Evolutionary conservation across 2,329 filamentous ascomycete genomes (phyloP), one percentile per base, ranked within the genome.

Genomic region (Gremmenia infestans): DNA sequence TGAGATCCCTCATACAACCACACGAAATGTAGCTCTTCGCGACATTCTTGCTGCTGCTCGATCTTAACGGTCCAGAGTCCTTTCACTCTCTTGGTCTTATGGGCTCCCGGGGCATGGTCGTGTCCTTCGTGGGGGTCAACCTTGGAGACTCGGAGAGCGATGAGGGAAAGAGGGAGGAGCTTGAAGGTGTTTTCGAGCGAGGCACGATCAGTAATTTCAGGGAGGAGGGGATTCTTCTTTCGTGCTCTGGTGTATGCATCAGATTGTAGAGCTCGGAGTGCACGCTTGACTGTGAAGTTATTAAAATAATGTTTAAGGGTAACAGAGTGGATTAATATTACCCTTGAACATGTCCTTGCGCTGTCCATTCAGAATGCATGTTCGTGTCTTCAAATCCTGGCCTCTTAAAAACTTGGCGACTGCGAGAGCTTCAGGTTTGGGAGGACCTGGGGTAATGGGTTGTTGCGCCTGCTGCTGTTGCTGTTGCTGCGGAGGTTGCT

Each of bases 331-430:
- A 43, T 15, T 45, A n/a, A 48, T 14, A 70, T 50, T 78, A 93
- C 91, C 91, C 80, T 87, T 88, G 74, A 99, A 97, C 89, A 99
- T 95, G 63, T 99, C 93, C 76, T 96, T 97, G 68, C 94, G 84
- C 79, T 97, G 92, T 67, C 94, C 94, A 63, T 97, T 92, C 63
- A 97, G 82, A 62, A 99, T 95, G 71, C 89, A 93, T 17, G 92
- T 97, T 61, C 94, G 81, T 17, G 83, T 81, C 81, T 99, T 99
- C 62, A 99, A 76, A 57, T 94, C 83, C 74, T 97, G 92, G 56
- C 81, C 73, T 64, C 86, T 85, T 57, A 99, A 76, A 74, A 96
- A 99, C 68, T 90, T 87, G 63, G 94, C 95, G 53, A 99, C 81
- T 8, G 92, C 91, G 47, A 97, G 75, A 19, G 91, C 92, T 68